Conservation (phyloP, 768 basidiomycete genomes). For the Boletellus ananas region DNA sequence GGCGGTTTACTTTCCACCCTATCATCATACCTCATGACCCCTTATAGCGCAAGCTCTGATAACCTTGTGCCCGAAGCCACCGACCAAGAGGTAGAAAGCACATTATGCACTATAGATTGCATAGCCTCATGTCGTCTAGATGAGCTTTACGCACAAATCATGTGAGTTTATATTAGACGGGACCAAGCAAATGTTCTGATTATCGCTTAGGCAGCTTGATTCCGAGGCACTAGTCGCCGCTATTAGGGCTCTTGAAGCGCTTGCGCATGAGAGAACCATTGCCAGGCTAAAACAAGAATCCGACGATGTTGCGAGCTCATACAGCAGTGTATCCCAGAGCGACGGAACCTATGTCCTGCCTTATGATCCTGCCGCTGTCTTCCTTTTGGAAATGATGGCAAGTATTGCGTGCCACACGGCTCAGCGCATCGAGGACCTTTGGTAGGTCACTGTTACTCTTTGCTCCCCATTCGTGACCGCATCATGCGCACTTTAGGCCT, state of each 20-base stretch:
- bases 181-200: slow-evolving; percentile 5
- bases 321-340: slow-evolving; percentile 32
- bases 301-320: slow-evolving; percentile 49
- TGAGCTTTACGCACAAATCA: slow-evolving; percentile 89
- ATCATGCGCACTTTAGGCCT: slow-evolving; percentile 57
- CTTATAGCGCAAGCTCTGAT: slow-evolving; percentile 77
- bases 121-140: slow-evolving; percentile 91
- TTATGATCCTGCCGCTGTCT: slow-evolving; percentile 94
- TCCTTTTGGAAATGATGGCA: slow-evolving; percentile 92
- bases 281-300: slow-evolving; percentile 67
- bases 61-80: slow-evolving; percentile 81
- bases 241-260: slow-evolving; percentile 79
- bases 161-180: slow-evolving; percentile 49
- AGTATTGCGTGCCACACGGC: slow-evolving; percentile 79
- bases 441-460: slow-evolving; percentile 46
- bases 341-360: slow-evolving; percentile 58
- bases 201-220: slow-evolving; percentile 62
- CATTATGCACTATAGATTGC: slow-evolving; percentile 92
- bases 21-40: slow-evolving; percentile 95
- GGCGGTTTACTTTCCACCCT: slow-evolving; percentile 91
- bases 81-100: slow-evolving; percentile 88
- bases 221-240: slow-evolving; percentile 79
- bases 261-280: slow-evolving; percentile 89
- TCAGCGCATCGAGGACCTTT: slow-evolving; percentile 80
- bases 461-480: background rate